Conservation (phyloP, 2,329 filamentous ascomycete species). For the Ambrosiella cleistominuta region DNA sequence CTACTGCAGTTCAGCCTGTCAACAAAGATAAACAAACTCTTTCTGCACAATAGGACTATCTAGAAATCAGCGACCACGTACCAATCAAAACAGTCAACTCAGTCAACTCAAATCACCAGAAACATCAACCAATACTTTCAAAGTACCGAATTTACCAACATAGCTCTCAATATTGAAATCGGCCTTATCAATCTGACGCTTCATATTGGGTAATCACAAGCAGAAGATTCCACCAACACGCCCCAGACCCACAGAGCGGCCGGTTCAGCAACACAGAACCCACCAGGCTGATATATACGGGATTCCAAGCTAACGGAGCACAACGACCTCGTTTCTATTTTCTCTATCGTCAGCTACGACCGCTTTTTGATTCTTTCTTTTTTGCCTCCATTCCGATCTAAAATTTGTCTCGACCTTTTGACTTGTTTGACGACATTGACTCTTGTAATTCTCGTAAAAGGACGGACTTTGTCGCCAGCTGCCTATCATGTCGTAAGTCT, state of each 20-base stretch:
- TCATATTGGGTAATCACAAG: not conserved
- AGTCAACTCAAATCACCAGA: not conserved
- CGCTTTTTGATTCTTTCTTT: not conserved
- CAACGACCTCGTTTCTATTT: not conserved
- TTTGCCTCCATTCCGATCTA: not conserved
- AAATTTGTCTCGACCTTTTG: not conserved
- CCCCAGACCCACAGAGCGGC: not conserved
- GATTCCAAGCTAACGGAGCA: not conserved
- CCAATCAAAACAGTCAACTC: not conserved
- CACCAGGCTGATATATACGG: not conserved
- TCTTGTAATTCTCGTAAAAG: not conserved
- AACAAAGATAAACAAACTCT: not conserved
- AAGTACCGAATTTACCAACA: not conserved
- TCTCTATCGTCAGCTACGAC: not conserved
- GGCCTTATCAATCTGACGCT: not conserved
- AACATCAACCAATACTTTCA: not conserved
- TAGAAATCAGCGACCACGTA: not conserved
- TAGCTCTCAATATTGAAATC: not conserved
- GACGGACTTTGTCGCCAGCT: not conserved
- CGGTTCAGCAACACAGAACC: not conserved
- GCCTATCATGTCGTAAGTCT: conserved; percentile 8
- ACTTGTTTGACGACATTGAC: not conserved
- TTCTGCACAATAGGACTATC: not conserved
- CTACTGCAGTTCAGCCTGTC: not conserved
- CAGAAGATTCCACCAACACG: not conserved